A percentile compares a stretch with the other conserved stretches of the same genome.
These are phyloP conservation scores for Picea abies DNA, from an alignment of 83 land plant genomes.

Conservation along the genomic window DNA sequence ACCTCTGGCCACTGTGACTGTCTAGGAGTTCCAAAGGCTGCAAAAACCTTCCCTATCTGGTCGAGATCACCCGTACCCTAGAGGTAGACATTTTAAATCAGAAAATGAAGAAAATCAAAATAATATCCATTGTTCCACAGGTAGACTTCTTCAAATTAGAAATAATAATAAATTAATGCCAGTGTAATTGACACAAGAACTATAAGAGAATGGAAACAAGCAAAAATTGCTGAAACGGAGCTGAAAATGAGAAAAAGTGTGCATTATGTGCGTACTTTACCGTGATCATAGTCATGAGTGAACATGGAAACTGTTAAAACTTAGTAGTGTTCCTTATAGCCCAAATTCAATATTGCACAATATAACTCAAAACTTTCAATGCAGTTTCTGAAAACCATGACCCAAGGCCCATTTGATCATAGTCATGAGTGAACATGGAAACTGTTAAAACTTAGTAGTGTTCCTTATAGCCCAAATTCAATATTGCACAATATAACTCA, in stretches of 20 bases:
- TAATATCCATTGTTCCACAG: not conserved
- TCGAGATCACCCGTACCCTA: constrained; percentile 97
- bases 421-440: not conserved
- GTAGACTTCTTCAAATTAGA: not conserved
- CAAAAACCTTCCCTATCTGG: constrained; percentile 97
- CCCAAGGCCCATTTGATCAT: not conserved
- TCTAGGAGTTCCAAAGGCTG: constrained; percentile 94
- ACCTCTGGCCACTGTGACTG: constrained; percentile 96
- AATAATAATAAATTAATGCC: not conserved
- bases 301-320: not conserved
- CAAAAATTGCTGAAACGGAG: no score
- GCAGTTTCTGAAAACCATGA: not conserved
- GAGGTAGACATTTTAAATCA: not conserved
- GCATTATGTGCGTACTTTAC: not conserved
- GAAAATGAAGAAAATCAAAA: not conserved
- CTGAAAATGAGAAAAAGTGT: not conserved
- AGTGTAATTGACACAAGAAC: not conserved
- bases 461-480: not conserved
- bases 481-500: not conserved
- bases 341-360: not conserved
- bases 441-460: not conserved
- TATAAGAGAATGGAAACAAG: not conserved
- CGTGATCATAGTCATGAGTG: not conserved
- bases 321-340: not conserved
- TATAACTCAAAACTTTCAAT: not conserved